A percentile compares a stretch with the other conserved stretches of the same genome.
Evolutionary conservation across 2,329 filamentous ascomycete genomes (phyloP).

Genomic region (Fusarium sp.): DNA sequence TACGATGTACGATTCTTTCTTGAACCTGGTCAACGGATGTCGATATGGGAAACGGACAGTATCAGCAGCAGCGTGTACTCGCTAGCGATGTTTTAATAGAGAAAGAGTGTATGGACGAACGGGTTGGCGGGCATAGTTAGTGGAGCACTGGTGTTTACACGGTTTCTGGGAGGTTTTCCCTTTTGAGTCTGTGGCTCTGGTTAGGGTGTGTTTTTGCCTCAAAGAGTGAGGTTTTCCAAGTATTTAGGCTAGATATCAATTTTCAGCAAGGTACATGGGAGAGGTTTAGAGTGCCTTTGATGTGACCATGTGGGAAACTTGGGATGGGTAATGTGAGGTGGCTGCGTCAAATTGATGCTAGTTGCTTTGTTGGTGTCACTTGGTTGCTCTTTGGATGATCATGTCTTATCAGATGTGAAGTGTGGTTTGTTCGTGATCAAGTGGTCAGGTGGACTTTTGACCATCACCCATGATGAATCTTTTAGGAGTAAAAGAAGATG

Average conservation of each 20-base stretch:
- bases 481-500: background rate
- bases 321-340: background rate
- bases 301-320: background rate
- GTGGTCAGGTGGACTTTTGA: background rate
- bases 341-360: background rate
- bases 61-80: constrained; percentile 3
- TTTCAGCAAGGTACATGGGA: background rate
- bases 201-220: background rate
- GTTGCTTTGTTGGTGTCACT: background rate
- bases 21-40: background rate
- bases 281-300: background rate
- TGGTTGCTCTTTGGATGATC: background rate
- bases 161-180: constrained; percentile 17
- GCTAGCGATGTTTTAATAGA: constrained; percentile 32
- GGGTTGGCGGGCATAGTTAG: constrained; percentile 20
- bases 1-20: constrained; percentile 34
- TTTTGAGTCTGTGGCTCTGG: constrained; percentile 4
- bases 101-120: background rate
- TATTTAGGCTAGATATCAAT: constrained; percentile 20
- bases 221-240: constrained; percentile 3
- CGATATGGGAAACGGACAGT: constrained; percentile 9
- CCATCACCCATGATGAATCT: background rate
- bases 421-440: background rate
- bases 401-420: background rate
- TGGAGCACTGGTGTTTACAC: constrained; percentile 35